Base-by-base conservation (phyloP, 768 basidiomycete genomes). In the Mycena pura region DNA sequence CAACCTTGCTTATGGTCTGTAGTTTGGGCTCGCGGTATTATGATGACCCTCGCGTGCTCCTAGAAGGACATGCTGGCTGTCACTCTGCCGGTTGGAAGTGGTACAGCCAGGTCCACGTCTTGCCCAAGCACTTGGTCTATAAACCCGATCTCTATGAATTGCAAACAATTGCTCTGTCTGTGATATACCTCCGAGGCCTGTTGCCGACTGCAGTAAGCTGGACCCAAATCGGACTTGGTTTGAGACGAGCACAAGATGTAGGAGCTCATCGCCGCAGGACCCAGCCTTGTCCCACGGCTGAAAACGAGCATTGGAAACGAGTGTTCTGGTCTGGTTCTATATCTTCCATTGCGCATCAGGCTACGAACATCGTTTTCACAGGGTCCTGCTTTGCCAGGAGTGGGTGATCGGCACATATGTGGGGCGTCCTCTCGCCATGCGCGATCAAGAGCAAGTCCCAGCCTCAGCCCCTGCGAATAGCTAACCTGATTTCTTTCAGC, bases 271-370 rank as follows among this genome's bases (percentile, higher is more conserved):
- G 82, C 22, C 66, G 74, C 59, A 77, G 75, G 73, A 68, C 19
- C 73, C 72, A 65, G 57, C 57, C 24, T 28, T 62, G 29, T 27
- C 74, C 72, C 2, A 77, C 78, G 1, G 62, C 77, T 2, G 86
- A 90, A 60, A 77, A 81, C 41, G 89, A 92, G 66, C 70, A 86
- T 25, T 88, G 85, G 79, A 89, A 87, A 61, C 74, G 84, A 15
- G 80, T 75, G 6, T 85, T 84, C 60, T 85, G 82, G 83, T 52
- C 2, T 13, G 40, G 22, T 40, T 28, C 5, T 31, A 32, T 57
- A 19, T 31, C 31, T 21, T 15, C 8, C n/a, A 3, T 15, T 31
- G 39, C 8, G 9, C 49, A 28, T 5, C 4, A 6, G n/a, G 13
- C 10, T 22, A 7, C 21, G 17, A 22, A 25, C 28, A 56, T 21